These are phyloP conservation scores for Phytophthora uliginosa DNA, from an alignment of 352 stramenopile species.

Conservation along the genomic window DNA sequence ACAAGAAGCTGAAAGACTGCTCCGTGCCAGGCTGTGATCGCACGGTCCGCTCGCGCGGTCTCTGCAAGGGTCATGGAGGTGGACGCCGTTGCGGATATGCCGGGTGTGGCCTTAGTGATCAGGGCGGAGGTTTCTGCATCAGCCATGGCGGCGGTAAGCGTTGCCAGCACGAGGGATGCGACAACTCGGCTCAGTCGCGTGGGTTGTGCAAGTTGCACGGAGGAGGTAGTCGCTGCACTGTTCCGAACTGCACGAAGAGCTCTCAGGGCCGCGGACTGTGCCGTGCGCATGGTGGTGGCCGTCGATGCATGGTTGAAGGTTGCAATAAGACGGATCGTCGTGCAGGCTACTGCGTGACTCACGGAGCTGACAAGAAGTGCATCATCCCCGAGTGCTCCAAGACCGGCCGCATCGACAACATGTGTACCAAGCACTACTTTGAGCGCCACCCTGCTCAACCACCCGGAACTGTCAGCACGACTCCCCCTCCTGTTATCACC, in stretches of 20 bases:
- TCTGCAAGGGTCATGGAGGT: conserved; percentile 86
- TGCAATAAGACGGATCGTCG: conserved; percentile 90
- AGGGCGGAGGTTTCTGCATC: conserved; percentile 86
- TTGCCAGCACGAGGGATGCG: conserved; percentile 79
- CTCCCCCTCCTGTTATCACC: conserved; percentile 46
- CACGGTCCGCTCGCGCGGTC: conserved; percentile 79
- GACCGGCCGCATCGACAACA: conserved; percentile 83
- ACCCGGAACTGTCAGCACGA: conserved; percentile 44
- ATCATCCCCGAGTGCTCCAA: conserved; percentile 84
- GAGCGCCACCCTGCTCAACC: conserved; percentile 72
- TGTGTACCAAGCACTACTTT: conserved; percentile 91
- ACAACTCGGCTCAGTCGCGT: conserved; percentile 88
- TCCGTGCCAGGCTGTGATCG: conserved; percentile 79
- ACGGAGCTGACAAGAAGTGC: conserved; percentile 88
- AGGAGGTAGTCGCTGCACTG: conserved; percentile 79
- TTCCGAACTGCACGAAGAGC: conserved; percentile 88
- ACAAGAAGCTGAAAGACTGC: conserved; percentile 89
- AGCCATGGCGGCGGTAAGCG: conserved; percentile 86
- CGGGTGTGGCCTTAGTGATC: conserved; percentile 79
- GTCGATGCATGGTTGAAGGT: conserved; percentile 84
- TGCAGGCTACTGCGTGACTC: conserved; percentile 82
- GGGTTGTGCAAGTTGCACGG: conserved; percentile 87
- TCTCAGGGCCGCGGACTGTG: conserved; percentile 88
- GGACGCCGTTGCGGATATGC: conserved; percentile 75
- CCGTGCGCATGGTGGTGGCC: conserved; percentile 83